phyloP scores from a whole-genome alignment of 164 flowering plant species.

The Akebia trifoliata region DNA sequence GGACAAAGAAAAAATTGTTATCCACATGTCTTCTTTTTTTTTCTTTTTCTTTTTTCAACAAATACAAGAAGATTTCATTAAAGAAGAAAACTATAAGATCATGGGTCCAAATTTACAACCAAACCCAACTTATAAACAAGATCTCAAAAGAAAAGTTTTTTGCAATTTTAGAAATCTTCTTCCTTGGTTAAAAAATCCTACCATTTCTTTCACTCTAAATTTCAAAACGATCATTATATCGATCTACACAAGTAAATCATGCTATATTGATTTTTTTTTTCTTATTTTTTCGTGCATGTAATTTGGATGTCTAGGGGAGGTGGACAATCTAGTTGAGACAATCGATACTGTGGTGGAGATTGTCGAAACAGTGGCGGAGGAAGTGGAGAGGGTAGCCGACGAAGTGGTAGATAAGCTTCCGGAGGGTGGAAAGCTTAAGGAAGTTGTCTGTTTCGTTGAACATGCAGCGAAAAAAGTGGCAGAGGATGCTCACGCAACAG shows the following conservation, averaged over 20 bases:
- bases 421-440: conserved; percentile 29
- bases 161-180: too few species aligned
- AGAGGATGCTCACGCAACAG: conserved; percentile 26
- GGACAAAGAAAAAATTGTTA: not conserved
- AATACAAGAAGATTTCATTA: too few species aligned
- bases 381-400: conserved; percentile 39
- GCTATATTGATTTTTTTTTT: not conserved
- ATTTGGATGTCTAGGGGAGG: conserved; percentile 21
- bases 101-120: too few species aligned
- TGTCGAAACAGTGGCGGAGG: conserved; percentile 40
- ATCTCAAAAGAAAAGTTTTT: too few species aligned
- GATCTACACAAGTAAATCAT: too few species aligned
- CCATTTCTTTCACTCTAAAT: too few species aligned
- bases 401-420: conserved; percentile 35
- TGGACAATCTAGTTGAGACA: conserved; percentile 26
- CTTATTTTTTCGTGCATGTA: not conserved
- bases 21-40: too few species aligned
- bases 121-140: too few species aligned
- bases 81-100: too few species aligned
- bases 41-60: too few species aligned
- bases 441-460: conserved; percentile 25
- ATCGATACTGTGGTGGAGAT: conserved; percentile 30
- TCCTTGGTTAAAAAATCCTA: too few species aligned
- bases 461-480: conserved; percentile 28
- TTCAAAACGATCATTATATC: too few species aligned